Evolutionary conservation across 179 eudicot genomes (phyloP).

Genomic region (Beta corolliflora): DNA sequence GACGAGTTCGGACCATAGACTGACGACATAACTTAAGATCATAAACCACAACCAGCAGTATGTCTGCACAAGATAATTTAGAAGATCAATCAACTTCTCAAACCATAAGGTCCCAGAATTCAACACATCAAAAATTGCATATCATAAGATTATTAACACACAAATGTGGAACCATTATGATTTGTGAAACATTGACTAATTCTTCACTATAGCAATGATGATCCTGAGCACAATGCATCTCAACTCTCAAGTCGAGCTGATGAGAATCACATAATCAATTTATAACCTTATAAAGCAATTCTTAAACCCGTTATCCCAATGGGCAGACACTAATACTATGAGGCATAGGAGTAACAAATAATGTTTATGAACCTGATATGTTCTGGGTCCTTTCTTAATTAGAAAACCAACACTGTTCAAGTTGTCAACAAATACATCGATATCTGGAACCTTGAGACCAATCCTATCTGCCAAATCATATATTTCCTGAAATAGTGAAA

Average conservation of each 20-base stretch:
- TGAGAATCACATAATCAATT: not conserved
- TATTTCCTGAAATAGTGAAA: constrained; percentile 90
- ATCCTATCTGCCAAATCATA: constrained; percentile 92
- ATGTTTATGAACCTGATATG: too few relatives aligned
- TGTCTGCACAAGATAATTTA: not conserved
- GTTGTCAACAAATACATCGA: constrained; percentile 79
- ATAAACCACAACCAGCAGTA: not conserved
- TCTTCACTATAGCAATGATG: not conserved
- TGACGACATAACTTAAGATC: not conserved
- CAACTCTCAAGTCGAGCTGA: not conserved
- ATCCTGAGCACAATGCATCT: not conserved
- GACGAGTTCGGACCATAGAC: not conserved
- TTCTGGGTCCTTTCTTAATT: constrained; percentile 87
- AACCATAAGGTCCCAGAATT: not conserved
- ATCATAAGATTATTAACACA: not conserved
- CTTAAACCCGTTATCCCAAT: not conserved
- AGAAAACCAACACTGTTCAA: constrained; percentile 74
- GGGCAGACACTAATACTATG: too few relatives aligned
- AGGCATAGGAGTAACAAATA: too few relatives aligned
- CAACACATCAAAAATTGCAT: not conserved
- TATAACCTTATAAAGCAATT: not conserved
- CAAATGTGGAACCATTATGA: not conserved
- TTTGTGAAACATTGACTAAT: not conserved
- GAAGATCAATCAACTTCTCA: not conserved
- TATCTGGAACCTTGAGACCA: constrained; percentile 83